Conservation (phyloP, 2,329 filamentous ascomycete genomes). For the Phialocephala sp. region DNA sequence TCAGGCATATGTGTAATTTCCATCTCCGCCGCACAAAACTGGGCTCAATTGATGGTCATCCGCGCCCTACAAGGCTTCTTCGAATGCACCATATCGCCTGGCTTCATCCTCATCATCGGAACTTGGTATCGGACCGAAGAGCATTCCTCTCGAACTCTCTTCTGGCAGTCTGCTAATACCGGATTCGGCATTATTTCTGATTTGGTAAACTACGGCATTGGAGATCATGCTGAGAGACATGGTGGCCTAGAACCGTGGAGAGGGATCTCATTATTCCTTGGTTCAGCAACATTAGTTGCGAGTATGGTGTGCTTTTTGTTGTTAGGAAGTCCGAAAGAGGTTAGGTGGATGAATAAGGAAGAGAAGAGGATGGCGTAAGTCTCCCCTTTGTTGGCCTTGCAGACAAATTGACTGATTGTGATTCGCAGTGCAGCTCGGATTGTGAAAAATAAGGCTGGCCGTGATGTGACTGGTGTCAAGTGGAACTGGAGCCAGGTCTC, state of each 20-base stretch:
- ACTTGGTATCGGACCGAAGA: constrained; percentile 46
- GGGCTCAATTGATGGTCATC: constrained; percentile 44
- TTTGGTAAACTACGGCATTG: constrained; percentile 34
- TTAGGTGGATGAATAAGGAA: constrained; percentile 32
- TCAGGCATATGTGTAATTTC: constrained; percentile 29
- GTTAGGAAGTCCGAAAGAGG: constrained; percentile 37
- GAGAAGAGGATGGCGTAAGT: constrained; percentile 35
- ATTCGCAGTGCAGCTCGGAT: constrained; percentile 29
- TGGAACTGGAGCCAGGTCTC: constrained; percentile 46
- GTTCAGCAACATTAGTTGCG: constrained; percentile 29
- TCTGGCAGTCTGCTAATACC: constrained; percentile 47
- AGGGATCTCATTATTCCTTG: constrained; percentile 33
- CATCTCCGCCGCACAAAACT: constrained; percentile 37
- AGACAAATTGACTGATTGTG: neutral
- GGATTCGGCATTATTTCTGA: constrained; percentile 41
- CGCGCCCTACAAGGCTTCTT: constrained; percentile 46
- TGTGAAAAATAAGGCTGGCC: constrained; percentile 31
- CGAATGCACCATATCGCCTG: constrained; percentile 46
- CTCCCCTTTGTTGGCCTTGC: neutral
- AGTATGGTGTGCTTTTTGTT: constrained; percentile 33
- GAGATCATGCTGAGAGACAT: constrained; percentile 27
- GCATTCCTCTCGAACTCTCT: constrained; percentile 43
- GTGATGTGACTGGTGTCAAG: constrained; percentile 28
- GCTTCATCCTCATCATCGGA: constrained; percentile 44
- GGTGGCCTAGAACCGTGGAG: constrained; percentile 33